phyloP scores from a whole-genome alignment of 2,329 filamentous ascomycete species.

The Malbranchea zuffiana region DNA sequence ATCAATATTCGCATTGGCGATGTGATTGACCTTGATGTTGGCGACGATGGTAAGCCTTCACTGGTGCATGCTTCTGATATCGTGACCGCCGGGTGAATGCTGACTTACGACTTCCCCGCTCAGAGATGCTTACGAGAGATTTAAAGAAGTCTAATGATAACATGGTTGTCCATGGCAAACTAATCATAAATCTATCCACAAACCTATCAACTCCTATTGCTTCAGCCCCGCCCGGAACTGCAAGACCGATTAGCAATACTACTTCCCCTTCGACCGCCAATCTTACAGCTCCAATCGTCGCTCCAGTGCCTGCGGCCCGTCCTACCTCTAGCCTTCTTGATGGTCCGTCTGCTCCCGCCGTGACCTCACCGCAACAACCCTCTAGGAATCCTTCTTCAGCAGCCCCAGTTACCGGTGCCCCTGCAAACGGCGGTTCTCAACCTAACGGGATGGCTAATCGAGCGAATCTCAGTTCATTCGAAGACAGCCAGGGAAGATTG shows the following conservation, averaged over 20 bases:
- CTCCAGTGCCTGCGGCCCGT: slow-evolving; percentile 22
- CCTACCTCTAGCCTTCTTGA: slow-evolving; percentile 23
- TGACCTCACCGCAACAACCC: slow-evolving; percentile 26
- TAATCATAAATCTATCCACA: slow-evolving; percentile 92
- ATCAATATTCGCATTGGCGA: slow-evolving; percentile 95
- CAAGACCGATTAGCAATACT: slow-evolving; percentile 16
- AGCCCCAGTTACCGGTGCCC: slow-evolving; percentile 29
- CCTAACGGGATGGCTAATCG: slow-evolving; percentile 30
- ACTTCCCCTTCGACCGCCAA: slow-evolving; percentile 13
- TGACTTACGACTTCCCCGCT: slow-evolving; percentile 3
- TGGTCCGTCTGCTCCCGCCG: slow-evolving; percentile 22
- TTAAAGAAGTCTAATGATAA: slow-evolving; percentile 98
- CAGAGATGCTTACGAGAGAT: slow-evolving; percentile 93
- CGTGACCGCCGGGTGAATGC: slow-evolving; percentile 3
- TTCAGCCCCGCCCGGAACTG: slow-evolving; percentile 33
- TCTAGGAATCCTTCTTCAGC: slow-evolving; percentile 27
- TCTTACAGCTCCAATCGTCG: slow-evolving; percentile 15
- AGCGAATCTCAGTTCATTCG: slow-evolving; percentile 73
- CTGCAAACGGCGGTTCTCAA: slow-evolving; percentile 32
- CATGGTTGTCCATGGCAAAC: slow-evolving; percentile 90
- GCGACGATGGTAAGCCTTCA: slow-evolving; percentile 67
- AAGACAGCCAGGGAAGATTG: slow-evolving; percentile 86
- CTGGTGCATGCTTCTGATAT: too few relatives aligned
- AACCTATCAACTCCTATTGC: slow-evolving; percentile 65
- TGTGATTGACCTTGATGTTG: slow-evolving; percentile 79